Evolutionary conservation across 2,329 filamentous ascomycete species (phyloP).

Genomic region (Penicillium sp.): DNA sequence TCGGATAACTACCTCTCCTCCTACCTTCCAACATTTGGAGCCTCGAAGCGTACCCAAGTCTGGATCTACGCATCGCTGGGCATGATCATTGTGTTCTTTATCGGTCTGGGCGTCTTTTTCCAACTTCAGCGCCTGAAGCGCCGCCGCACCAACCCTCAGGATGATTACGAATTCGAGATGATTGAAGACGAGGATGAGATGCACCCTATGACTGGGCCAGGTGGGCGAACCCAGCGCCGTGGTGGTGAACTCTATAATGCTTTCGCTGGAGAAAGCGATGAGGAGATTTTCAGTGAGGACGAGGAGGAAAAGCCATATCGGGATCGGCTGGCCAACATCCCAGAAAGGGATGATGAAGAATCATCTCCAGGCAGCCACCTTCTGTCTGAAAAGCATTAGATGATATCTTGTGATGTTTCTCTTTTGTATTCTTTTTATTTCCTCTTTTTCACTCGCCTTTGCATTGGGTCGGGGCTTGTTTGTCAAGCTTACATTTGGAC

Average conservation of each 20-base stretch:
- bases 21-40: conserved; percentile 86
- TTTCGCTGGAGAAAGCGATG: conserved; percentile 90
- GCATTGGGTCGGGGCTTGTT: conserved; percentile 14
- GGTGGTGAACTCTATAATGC: conserved; percentile 96
- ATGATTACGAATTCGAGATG: conserved; percentile 92
- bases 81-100: conserved; percentile 84
- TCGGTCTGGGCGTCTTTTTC: conserved; percentile 77
- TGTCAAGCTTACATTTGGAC: conserved; percentile 16
- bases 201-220: conserved; percentile 48
- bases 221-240: conserved; percentile 52
- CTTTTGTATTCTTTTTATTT: conserved; percentile 6
- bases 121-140: conserved; percentile 76
- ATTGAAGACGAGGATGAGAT: conserved; percentile 74
- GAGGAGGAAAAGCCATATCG: conserved; percentile 41
- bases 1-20: conserved; percentile 69
- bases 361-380: conserved; percentile 14
- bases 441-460: conserved; percentile 3
- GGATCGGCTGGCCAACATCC: conserved; percentile 27
- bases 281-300: conserved; percentile 57
- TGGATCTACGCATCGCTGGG: conserved; percentile 90
- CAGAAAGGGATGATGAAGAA: conserved; percentile 23
- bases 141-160: conserved; percentile 70
- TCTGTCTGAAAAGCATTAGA: conserved; percentile 19
- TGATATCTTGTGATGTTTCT: conserved; percentile 5
- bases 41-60: conserved; percentile 79